Evolutionary conservation across 768 basidiomycete species (phyloP).

Genomic region (Termitomyces eurrhizus): DNA sequence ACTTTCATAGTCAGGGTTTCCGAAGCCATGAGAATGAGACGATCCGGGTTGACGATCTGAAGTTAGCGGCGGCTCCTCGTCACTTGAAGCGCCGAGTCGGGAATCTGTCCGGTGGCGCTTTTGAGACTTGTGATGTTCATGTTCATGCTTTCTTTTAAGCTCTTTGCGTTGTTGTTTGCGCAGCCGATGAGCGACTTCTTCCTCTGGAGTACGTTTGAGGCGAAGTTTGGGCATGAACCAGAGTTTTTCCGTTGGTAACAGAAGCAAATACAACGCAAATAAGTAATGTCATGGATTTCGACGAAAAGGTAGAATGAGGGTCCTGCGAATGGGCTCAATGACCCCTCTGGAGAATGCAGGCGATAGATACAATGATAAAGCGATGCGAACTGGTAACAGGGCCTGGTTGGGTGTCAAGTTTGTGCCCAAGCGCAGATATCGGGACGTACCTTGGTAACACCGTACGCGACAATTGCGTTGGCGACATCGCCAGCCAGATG

Average conservation of each 20-base stretch:
- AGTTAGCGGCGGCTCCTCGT: slow-evolving; percentile 28
- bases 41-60: slow-evolving; percentile 15
- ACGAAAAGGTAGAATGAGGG: slow-evolving; percentile 29
- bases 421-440: background rate
- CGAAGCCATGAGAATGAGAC: slow-evolving; percentile 18
- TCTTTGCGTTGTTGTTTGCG: slow-evolving; percentile 38
- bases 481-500: slow-evolving; percentile 72
- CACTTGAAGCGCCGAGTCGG: slow-evolving; percentile 47
- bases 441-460: slow-evolving; percentile 61
- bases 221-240: slow-evolving; percentile 47
- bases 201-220: slow-evolving; percentile 61
- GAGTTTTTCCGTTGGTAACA: slow-evolving; percentile 10
- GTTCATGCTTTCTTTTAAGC: slow-evolving; percentile 25
- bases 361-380: slow-evolving; percentile 64
- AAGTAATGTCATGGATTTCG: slow-evolving; percentile 16
- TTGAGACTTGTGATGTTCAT: slow-evolving; percentile 15
- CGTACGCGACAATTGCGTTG: slow-evolving; percentile 81
- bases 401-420: slow-evolving; percentile 43
- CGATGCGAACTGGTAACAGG: slow-evolving; percentile 69
- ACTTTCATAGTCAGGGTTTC: slow-evolving; percentile 39
- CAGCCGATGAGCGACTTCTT: slow-evolving; percentile 42
- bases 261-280: slow-evolving; percentile 11
- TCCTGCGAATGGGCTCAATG: slow-evolving; percentile 57
- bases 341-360: slow-evolving; percentile 67
- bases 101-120: slow-evolving; percentile 13